Percentiles rank a stretch among this genome's conserved stretches.
Conservation (phyloP, 2,329 filamentous ascomycete genomes). For the Fusarium hainanense region DNA sequence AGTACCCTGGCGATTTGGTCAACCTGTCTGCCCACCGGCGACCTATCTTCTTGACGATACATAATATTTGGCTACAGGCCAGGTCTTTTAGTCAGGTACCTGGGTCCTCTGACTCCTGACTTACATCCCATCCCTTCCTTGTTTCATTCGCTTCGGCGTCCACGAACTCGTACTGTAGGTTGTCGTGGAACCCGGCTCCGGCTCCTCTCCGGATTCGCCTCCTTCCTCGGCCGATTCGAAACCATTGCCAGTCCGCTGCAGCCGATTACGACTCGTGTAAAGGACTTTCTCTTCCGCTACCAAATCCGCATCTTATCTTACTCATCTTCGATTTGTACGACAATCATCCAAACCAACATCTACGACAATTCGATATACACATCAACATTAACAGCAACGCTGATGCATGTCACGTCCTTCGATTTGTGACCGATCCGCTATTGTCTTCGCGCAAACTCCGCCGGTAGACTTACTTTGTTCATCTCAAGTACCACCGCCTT, state of each 20-base stretch:
- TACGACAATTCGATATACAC: constrained; percentile 14
- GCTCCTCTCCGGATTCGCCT: constrained; percentile 43
- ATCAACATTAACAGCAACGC: constrained; percentile 5
- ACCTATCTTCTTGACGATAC: constrained; percentile 31
- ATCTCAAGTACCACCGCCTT: constrained; percentile 5
- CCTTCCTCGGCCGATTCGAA: constrained; percentile 35
- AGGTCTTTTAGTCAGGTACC: constrained; percentile 15
- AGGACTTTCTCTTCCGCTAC: constrained; percentile 25
- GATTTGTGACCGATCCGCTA: constrained; percentile 33
- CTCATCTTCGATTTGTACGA: constrained; percentile 13
- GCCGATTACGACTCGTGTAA: constrained; percentile 33
- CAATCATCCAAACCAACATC: constrained; percentile 4
- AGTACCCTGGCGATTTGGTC: constrained; percentile 35
- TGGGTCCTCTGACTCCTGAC: background rate
- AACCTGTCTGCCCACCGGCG: constrained; percentile 38
- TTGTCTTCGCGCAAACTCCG: constrained; percentile 4
- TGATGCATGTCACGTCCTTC: constrained; percentile 38
- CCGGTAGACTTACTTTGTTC: constrained; percentile 7
- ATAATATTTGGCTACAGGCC: constrained; percentile 14
- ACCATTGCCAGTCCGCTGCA: constrained; percentile 34
- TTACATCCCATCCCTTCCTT: constrained; percentile 16
- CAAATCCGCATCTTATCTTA: constrained; percentile 12
- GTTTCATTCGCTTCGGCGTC: constrained; percentile 22
- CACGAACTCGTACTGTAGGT: constrained; percentile 20
- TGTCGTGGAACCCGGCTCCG: constrained; percentile 39